A percentile compares a stretch with the other conserved stretches of the same genome.
These are phyloP conservation scores for Solanum paucissectum DNA, from an alignment of 257 asterid species.

Conservation along the genomic window DNA sequence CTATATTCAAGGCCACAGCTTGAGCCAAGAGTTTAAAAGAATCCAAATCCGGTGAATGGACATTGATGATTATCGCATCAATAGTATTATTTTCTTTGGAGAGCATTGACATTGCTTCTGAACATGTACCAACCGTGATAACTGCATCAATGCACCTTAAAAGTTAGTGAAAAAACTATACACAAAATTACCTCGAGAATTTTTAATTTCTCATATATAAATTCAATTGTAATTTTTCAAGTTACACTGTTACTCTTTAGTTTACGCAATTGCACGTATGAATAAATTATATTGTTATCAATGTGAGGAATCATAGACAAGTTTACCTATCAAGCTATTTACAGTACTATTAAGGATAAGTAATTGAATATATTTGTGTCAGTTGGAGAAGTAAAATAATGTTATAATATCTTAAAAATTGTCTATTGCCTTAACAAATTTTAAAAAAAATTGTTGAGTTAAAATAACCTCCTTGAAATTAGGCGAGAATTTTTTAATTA, in stretches of 20 bases:
- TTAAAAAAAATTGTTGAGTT: no score
- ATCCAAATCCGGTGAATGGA: not conserved
- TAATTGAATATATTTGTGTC: not conserved
- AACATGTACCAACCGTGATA: not conserved
- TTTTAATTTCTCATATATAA: no score
- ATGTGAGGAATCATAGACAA: not conserved
- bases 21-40: not conserved
- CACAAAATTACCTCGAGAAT: not conserved
- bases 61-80: not conserved
- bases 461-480: no score
- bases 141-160: no score
- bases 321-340: not conserved
- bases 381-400: not conserved
- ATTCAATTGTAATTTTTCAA: not conserved
- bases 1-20: not conserved
- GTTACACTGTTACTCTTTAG: not conserved
- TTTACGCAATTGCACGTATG: not conserved
- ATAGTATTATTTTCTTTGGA: not conserved
- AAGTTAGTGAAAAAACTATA: not conserved
- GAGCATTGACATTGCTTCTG: not conserved
- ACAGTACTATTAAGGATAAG: not conserved
- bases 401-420: no score
- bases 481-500: not conserved
- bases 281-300: not conserved
- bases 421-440: not conserved